phyloP scores from a whole-genome alignment of 306 rosid genomes.

The Herpetospermum pedunculosum region DNA sequence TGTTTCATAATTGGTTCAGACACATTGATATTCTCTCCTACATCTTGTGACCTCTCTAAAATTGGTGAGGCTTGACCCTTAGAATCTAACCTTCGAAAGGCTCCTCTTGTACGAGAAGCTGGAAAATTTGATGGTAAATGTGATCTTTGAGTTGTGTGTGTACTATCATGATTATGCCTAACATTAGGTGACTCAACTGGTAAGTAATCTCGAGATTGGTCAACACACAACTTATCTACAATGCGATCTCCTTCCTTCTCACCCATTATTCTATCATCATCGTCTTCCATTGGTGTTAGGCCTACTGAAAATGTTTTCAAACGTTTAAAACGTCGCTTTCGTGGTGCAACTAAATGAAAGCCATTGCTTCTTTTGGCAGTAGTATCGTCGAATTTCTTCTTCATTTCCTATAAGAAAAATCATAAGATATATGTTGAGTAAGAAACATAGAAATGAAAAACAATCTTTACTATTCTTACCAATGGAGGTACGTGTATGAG shows the following conservation, averaged over 20 bases:
- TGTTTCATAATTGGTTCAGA: not conserved
- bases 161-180: not conserved
- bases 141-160: not conserved
- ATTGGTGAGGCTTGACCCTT: not conserved
- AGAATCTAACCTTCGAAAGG: not conserved
- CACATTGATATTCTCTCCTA: not conserved
- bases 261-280: not conserved
- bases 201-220: not conserved
- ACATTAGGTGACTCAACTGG: not conserved
- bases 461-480: too few relatives aligned
- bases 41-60: not conserved
- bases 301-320: not conserved
- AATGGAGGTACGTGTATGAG: too few relatives aligned
- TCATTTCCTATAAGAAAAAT: not conserved
- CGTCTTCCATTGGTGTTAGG: not conserved
- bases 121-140: not conserved
- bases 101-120: not conserved
- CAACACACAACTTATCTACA: not conserved
- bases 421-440: too few relatives aligned
- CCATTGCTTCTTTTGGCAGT: not conserved
- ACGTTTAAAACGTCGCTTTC: not conserved
- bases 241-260: not conserved
- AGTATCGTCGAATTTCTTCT: not conserved
- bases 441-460: too few relatives aligned
- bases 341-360: not conserved